Conservation (phyloP, 2,329 filamentous ascomycete species). For the Stemphylium vesicarium region DNA sequence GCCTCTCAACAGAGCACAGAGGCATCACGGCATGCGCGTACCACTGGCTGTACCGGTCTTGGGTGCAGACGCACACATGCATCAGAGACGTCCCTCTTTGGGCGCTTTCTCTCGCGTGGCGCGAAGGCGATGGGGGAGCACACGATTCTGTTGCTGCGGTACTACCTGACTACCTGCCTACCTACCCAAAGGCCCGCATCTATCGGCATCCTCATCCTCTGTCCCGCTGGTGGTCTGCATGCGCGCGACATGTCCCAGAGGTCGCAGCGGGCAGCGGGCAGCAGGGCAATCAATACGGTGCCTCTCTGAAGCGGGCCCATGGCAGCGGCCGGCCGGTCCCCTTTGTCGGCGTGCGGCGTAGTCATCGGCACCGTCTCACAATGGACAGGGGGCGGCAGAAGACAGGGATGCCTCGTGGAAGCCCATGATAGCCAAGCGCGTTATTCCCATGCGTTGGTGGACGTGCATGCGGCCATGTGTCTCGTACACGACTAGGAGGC, state of each 20-base stretch:
- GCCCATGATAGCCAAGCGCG: conserved; percentile 35
- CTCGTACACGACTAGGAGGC: conserved; percentile 30
- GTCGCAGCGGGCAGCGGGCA: no score
- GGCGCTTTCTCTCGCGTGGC: conserved; percentile 22
- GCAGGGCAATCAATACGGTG: not conserved
- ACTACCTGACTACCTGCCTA: not conserved
- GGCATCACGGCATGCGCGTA: conserved; percentile 6
- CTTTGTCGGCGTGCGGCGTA: conserved; percentile 19
- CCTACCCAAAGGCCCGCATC: not conserved
- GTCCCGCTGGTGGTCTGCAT: no score
- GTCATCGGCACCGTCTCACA: conserved; percentile 21
- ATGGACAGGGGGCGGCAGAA: conserved; percentile 18
- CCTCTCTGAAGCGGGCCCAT: not conserved
- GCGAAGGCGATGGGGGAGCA: conserved; percentile 14
- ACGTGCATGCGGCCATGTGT: conserved; percentile 40
- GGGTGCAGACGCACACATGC: conserved; percentile 25
- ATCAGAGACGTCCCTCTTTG: conserved; percentile 10
- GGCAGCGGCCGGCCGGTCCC: conserved; percentile 2
- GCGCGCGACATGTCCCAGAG: no score
- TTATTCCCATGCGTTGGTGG: conserved; percentile 38
- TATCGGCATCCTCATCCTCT: no score
- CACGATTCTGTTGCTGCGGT: conserved; percentile 13
- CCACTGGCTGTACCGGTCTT: conserved; percentile 18
- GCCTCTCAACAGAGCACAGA: conserved; percentile 13
- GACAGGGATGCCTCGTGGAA: conserved; percentile 45